A percentile compares a stretch with the other conserved stretches of the same genome.
Conservation (phyloP, 805 yeast species). For the Ogataea nakhonphanomensis region DNA sequence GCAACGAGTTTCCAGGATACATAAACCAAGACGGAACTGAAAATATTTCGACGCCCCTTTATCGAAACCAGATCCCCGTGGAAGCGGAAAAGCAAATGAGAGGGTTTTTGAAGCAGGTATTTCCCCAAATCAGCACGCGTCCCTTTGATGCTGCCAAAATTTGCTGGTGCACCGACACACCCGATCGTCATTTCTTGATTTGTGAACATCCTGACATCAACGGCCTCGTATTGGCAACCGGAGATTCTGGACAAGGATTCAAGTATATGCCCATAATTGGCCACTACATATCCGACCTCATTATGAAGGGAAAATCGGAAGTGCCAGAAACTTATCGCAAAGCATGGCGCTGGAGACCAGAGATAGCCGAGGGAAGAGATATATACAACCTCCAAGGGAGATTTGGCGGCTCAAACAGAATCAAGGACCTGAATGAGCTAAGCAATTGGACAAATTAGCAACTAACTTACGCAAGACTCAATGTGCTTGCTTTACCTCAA, state of each 20-base stretch:
- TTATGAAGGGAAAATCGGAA: constrained; percentile 29
- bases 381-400: constrained; percentile 16
- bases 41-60: constrained; percentile 28
- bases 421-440: constrained; percentile 20
- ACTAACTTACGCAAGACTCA: constrained; percentile 35
- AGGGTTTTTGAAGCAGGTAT: constrained; percentile 28
- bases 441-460: not conserved
- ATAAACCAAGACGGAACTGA: constrained; percentile 20
- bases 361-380: constrained; percentile 33
- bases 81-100: constrained; percentile 35
- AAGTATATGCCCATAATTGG: constrained; percentile 45
- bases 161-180: constrained; percentile 40
- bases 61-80: constrained; percentile 24
- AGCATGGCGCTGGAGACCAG: constrained; percentile 38
- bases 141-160: constrained; percentile 32
- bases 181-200: constrained; percentile 38
- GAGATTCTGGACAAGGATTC: constrained; percentile 49
- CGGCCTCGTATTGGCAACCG: constrained; percentile 38
- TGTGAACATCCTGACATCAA: constrained; percentile 33
- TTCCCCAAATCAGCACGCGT: constrained; percentile 32
- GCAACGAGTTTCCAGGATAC: constrained; percentile 41
- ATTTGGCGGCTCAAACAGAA: constrained; percentile 18
- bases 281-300: constrained; percentile 31
- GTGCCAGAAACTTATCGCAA: constrained; percentile 25
- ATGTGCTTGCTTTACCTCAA: constrained; percentile 33